phyloP scores from a whole-genome alignment of 2,329 filamentous ascomycete genomes.

The Paecilomyces dactylethromorphus region DNA sequence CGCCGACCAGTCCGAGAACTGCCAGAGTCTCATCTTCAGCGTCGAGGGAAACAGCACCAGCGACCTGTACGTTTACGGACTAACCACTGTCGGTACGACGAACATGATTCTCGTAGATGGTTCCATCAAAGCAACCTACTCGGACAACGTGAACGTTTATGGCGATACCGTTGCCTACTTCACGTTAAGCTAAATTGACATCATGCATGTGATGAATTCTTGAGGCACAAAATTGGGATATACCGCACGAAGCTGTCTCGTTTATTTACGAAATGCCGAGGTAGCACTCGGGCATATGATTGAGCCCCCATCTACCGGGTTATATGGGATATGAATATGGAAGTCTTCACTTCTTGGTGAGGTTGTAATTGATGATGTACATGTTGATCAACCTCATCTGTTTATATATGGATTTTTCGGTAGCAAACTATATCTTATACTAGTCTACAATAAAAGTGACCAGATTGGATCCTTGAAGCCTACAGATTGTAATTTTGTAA shows the following conservation, averaged over 20 bases:
- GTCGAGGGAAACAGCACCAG: constrained; percentile 33
- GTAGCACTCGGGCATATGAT: no score
- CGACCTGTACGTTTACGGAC: constrained; percentile 38
- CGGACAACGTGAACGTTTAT: constrained; percentile 43
- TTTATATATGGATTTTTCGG: not conserved
- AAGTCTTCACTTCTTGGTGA: not conserved
- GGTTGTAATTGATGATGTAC: not conserved
- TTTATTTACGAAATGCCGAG: not conserved
- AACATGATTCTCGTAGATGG: constrained; percentile 43
- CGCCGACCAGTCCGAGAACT: constrained; percentile 32
- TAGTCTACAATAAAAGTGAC: no score
- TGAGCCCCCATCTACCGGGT: no score
- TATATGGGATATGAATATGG: no score
- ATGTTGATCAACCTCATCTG: not conserved
- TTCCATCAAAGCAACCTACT: constrained; percentile 34
- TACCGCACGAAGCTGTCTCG: not conserved
- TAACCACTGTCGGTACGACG: constrained; percentile 42
- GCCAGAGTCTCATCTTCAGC: constrained; percentile 45
- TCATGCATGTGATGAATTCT: not conserved
- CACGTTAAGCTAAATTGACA: constrained; percentile 6
- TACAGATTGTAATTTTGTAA: no score
- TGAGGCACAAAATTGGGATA: not conserved
- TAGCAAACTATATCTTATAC: not conserved
- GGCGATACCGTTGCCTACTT: constrained; percentile 39
- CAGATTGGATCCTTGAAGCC: no score